Evolutionary conservation across 2,329 filamentous ascomycete genomes (phyloP), one percentile per base, ranked within the genome.

Genomic region (Fusarium pseudograminearum): DNA sequence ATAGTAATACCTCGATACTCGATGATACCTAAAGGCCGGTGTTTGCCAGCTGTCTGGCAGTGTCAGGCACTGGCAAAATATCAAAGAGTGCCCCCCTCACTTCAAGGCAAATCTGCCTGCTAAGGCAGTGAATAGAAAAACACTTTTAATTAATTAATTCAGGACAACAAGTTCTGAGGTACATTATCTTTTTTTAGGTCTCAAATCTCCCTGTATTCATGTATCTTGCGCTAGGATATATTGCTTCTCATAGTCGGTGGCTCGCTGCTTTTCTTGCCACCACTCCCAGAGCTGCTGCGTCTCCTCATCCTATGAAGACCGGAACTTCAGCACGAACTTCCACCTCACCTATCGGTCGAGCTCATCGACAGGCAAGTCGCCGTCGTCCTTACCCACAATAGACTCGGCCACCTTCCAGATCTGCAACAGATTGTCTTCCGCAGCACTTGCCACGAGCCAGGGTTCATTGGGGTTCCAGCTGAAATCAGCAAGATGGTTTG

Each of bases 401-500:
- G 92, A 89, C 76, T 93, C 91, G 6, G 92, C 90, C 24, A 94
- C 91, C 81, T 93, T 94, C 93, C 93, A 98, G 73, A 98, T 93
- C 81, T 99, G 96, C 68, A 99, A 87, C 71, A 98, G 85, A 77
- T 99, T 99, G 82, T 99, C 96, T 78, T 99, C 97, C 1, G 95
- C 96, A 18, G 96, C 94, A 65, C 93, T 97, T 79, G 94, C 94
- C 72, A 99, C 92, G 57, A 98, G 89, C 97, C 97, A 99, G 7
- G 95, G 94, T 76, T 98, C 94, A 78, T 97, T 97, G 73, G 90
- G 89, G 80, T 99, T 99, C 95, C 95, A 99, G 81, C 92, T 95
- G 77, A 99, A 99, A 80, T 99, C 97, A 36, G 93, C 94, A 66
- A 99, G 89, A 72, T 97, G 92, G 81, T 98, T 98, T 14, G 96